These are phyloP conservation scores for Cyclotella sp. DNA, from an alignment of 108 stramenopile species.

Conservation along the genomic window DNA sequence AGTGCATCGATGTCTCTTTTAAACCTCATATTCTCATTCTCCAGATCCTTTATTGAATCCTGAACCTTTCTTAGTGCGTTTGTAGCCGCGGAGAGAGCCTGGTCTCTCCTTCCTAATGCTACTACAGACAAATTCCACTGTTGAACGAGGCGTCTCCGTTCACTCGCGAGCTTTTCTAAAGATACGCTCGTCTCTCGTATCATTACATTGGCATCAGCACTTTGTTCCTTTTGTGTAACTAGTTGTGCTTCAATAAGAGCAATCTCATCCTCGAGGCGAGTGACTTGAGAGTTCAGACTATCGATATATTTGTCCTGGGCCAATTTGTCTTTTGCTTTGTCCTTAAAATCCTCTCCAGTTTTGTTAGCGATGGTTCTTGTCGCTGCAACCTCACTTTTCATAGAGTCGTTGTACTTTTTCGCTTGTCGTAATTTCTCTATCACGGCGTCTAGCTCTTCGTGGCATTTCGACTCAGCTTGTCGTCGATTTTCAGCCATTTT, in stretches of 20 bases:
- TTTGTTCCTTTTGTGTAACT: constrained; percentile 60
- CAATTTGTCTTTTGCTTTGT: constrained; percentile 70
- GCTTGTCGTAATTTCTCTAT: constrained; percentile 72
- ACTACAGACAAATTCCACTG: constrained; percentile 84
- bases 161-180: constrained; percentile 71
- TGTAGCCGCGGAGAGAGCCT: constrained; percentile 73
- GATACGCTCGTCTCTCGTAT: constrained; percentile 74
- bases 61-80: constrained; percentile 65
- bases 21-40: constrained; percentile 56
- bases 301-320: constrained; percentile 85
- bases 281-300: constrained; percentile 63
- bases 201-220: constrained; percentile 68
- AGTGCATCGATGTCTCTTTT: constrained; percentile 50
- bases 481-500: constrained; percentile 20
- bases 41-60: constrained; percentile 54
- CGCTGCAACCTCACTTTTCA: constrained; percentile 81
- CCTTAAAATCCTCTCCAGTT: constrained; percentile 72
- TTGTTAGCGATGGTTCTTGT: constrained; percentile 81
- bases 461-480: constrained; percentile 33
- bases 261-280: constrained; percentile 69
- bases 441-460: constrained; percentile 63
- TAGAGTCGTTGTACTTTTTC: constrained; percentile 80
- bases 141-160: constrained; percentile 83
- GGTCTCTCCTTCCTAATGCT: constrained; percentile 74
- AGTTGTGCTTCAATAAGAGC: constrained; percentile 60